Evolutionary conservation across 202 grass and related monocot genomes (phyloP).

Genomic region (Brachypodium distachyon): DNA sequence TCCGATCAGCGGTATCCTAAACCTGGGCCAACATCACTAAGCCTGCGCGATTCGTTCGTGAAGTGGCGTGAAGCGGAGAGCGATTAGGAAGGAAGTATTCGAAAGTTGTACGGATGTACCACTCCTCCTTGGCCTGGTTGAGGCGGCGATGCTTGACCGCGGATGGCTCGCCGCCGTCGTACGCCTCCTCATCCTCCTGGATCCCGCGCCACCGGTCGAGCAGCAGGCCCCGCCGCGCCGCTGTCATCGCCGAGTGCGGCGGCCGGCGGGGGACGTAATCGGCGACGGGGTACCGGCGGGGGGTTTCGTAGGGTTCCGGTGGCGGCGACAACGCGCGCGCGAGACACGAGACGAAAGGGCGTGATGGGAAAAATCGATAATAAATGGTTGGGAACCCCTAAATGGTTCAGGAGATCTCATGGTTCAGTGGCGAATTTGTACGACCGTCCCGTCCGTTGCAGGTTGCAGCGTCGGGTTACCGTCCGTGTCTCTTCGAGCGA

Average conservation of each 20-base stretch:
- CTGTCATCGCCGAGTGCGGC: constrained; percentile 26
- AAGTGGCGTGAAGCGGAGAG: neutral
- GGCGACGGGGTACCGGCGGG: neutral
- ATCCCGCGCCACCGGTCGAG: constrained; percentile 63
- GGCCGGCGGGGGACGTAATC: constrained; percentile 1
- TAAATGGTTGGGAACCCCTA: too few species aligned
- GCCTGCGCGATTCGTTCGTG: neutral
- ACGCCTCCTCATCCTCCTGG: constrained; percentile 57
- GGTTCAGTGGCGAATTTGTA: too few species aligned
- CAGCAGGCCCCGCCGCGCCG: constrained; percentile 30
- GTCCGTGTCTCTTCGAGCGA: too few species aligned
- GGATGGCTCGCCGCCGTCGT: constrained; percentile 26
- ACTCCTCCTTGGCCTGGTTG: constrained; percentile 58
- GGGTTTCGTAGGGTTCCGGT: constrained; percentile 31
- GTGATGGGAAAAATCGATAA: neutral
- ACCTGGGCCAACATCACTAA: neutral
- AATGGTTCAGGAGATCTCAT: too few species aligned
- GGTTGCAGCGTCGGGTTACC: too few species aligned
- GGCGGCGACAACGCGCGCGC: neutral
- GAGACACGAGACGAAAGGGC: neutral
- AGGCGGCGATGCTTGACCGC: constrained; percentile 38
- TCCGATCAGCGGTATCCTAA: neutral
- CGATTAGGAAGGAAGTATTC: neutral
- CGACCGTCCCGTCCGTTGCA: too few species aligned
- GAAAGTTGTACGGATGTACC: constrained; percentile 43